Evolutionary conservation across 208 protist genomes (phyloP).

Genomic region (Naegleria fowleri): DNA sequence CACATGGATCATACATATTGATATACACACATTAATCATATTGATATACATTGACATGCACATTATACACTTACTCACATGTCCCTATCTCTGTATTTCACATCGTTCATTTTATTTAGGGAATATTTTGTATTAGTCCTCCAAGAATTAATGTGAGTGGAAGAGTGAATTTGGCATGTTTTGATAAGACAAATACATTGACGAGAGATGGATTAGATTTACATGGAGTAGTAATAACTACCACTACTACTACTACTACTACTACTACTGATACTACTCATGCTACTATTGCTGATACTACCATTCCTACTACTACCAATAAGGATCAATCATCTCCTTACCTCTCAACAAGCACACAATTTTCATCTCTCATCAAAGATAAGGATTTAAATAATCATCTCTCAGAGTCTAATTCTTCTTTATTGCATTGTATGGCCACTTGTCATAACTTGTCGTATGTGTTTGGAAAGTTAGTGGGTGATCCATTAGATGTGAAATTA

Average conservation of each 20-base stretch:
- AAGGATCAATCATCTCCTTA: too few relatives aligned
- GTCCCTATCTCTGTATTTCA: too few relatives aligned
- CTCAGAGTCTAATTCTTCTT: neutral
- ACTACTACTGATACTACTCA: too few relatives aligned
- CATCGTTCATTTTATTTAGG: too few relatives aligned
- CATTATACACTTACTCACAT: too few relatives aligned
- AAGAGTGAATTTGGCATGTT: conserved; percentile 48
- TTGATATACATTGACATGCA: too few relatives aligned
- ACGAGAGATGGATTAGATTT: conserved; percentile 57
- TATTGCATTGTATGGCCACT: conserved; percentile 26
- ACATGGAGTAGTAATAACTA: neutral
- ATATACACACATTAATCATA: too few relatives aligned
- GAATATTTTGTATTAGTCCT: conserved; percentile 33
- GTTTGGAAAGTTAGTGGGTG: conserved; percentile 42
- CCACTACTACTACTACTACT: too few relatives aligned
- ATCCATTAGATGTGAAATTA: conserved; percentile 62
- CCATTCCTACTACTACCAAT: neutral
- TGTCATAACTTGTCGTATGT: conserved; percentile 51
- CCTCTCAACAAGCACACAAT: too few relatives aligned
- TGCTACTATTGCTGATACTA: neutral
- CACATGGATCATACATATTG: too few relatives aligned
- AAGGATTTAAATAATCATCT: neutral
- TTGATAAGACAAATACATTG: conserved; percentile 63
- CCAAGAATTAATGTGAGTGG: conserved; percentile 45
- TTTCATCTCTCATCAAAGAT: neutral